phyloP scores from a whole-genome alignment of 2,329 filamentous ascomycete species.

The Pseudogymnoascus pannorum region DNA sequence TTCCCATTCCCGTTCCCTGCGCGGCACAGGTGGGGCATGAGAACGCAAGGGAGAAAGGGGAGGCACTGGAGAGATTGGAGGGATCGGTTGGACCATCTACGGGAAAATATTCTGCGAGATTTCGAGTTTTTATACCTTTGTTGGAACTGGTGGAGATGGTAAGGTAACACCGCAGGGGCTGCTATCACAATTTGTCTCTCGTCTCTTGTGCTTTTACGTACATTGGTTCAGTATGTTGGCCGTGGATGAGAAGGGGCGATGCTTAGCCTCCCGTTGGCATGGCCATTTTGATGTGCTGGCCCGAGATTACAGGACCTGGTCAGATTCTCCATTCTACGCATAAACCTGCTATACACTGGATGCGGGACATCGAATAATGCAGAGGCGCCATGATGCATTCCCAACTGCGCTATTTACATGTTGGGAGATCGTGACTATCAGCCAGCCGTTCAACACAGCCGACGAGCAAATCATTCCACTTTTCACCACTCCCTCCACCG shows the following conservation, averaged over 20 bases:
- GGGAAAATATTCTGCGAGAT: background rate
- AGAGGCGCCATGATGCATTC: background rate
- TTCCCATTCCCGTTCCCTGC: background rate
- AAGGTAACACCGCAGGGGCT: background rate
- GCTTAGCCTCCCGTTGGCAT: background rate
- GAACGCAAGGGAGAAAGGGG: background rate
- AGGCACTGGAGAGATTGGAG: background rate
- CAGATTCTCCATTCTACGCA: background rate
- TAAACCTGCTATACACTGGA: background rate
- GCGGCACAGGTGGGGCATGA: background rate
- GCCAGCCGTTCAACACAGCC: background rate
- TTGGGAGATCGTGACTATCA: background rate
- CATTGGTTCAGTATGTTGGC: background rate
- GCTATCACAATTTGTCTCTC: background rate
- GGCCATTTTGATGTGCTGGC: background rate
- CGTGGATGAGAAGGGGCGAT: background rate
- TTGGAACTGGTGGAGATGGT: background rate
- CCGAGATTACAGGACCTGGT: background rate
- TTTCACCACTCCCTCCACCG: background rate
- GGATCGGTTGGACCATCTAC: background rate
- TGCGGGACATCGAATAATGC: background rate
- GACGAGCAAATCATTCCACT: background rate
- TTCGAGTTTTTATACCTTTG: background rate
- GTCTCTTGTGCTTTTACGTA: background rate
- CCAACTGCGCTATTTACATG: background rate